phyloP scores from a whole-genome alignment of 2,329 filamentous ascomycete species.

The Exophiala lecanii-corni region DNA sequence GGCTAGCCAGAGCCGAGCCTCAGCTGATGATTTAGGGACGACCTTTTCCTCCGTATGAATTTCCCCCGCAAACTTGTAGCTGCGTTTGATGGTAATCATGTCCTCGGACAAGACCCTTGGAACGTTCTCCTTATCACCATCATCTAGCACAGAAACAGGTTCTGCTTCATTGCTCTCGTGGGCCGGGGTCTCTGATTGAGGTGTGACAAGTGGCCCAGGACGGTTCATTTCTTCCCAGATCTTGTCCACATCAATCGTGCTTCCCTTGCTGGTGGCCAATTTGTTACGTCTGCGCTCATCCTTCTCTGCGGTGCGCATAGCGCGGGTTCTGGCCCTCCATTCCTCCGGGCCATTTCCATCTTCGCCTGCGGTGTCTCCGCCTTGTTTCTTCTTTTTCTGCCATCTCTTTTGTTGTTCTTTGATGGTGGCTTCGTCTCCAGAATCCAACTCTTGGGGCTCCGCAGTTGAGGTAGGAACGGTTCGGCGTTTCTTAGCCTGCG shows the following conservation, averaged over 20 bases:
- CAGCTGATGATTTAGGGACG: slow-evolving; percentile 50
- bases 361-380: slow-evolving; percentile 30
- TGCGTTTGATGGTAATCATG: slow-evolving; percentile 52
- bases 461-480: not conserved
- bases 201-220: slow-evolving; percentile 24
- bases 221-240: slow-evolving; percentile 51
- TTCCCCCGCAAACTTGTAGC: slow-evolving; percentile 55
- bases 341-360: slow-evolving; percentile 29
- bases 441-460: slow-evolving; percentile 42
- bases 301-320: slow-evolving; percentile 47
- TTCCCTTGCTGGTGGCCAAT: slow-evolving; percentile 44
- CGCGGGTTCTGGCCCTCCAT: slow-evolving; percentile 46
- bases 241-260: slow-evolving; percentile 53
- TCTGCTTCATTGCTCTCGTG: slow-evolving; percentile 10
- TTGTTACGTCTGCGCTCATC: slow-evolving; percentile 45
- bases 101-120: slow-evolving; percentile 32
- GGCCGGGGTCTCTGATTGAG: slow-evolving; percentile 13
- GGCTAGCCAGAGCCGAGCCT: slow-evolving; percentile 51
- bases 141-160: slow-evolving; percentile 11
- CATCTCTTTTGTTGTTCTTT: slow-evolving; percentile 38
- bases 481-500: slow-evolving; percentile 27
- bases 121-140: slow-evolving; percentile 26
- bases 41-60: slow-evolving; percentile 50
- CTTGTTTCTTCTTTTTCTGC: slow-evolving; percentile 36
- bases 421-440: slow-evolving; percentile 55